Base-by-base conservation (phyloP, 2,329 filamentous ascomycete species). In the Pseudophaeomoniella oleicola region DNA sequence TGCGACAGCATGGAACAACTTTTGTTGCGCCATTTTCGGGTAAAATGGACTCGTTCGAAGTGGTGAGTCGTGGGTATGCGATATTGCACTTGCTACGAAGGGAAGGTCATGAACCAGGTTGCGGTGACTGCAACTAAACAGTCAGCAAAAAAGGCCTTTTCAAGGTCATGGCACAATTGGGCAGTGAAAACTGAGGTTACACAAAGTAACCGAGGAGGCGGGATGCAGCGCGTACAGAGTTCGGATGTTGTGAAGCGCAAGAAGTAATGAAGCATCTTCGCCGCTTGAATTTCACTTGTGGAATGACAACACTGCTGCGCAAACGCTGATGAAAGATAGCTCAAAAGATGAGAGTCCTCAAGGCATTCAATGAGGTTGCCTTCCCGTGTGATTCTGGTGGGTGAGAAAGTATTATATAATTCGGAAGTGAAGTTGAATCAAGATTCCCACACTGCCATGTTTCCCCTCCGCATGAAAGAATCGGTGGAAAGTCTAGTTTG, bases 1-100 rank as follows among this genome's bases (percentile, higher is more conserved):
- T 43, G 67, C 62, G 42, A 68, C 62, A 54, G 66, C 69, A 50
- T 66, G 60, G 44, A 67, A 63, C 44, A 62, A 55, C 48, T 63
- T 66, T 45, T 57, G 57, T 32, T 39, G 39, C 11, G 45, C 37
- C 45, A 44, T 44, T 16, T 37, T 16, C 5, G 5, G 30, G 5
- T 32, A 27, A 27, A 9, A 9, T 27, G 6, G 22, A 27, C n/a
- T 27, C 9, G 22, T 27, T 27, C 22, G 22, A n/a, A 9, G 22
- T 27, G 22, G 22, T 27, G 6, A n/a, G n/a, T 27, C n/a, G n/a
- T 27, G 22, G 6, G 6, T n/a, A 9, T 27, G 22, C n/a, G 6
- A n/a, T n/a, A 27, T n/a, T 27, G 22, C 22, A 27, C n/a, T n/a
- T 27, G 22, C 22, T 27, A 27, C 9, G 22, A 27, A 9, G 22